Evolutionary conservation across 2,329 filamentous ascomycete genomes (phyloP), one percentile per base, ranked within the genome.

Genomic region (Raffaelea albimanens): DNA sequence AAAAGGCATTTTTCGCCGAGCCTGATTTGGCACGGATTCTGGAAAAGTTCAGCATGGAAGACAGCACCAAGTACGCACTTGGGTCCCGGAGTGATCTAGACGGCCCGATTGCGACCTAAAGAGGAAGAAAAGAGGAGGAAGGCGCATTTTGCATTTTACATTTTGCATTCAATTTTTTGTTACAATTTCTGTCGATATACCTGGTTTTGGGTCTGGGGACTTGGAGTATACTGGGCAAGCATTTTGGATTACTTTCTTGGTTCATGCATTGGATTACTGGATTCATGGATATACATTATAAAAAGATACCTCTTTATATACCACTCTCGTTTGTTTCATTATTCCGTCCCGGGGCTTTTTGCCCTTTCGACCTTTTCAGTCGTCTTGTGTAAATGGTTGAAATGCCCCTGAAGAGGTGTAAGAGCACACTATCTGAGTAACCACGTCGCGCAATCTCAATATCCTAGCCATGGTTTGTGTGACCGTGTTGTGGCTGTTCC

Each of bases 401-500:
- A n/a, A n/a, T n/a, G n/a, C n/a, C n/a, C n/a, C n/a, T n/a, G n/a
- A n/a, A n/a, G n/a, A n/a, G n/a, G n/a, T n/a, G n/a, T n/a, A n/a
- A n/a, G n/a, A n/a, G n/a, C n/a, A n/a, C n/a, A n/a, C n/a, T n/a
- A n/a, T n/a, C n/a, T n/a, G n/a, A n/a, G n/a, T n/a, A n/a, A n/a
- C n/a, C n/a, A n/a, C n/a, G n/a, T n/a, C n/a, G n/a, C n/a, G n/a
- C n/a, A n/a, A n/a, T n/a, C n/a, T n/a, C n/a, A n/a, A n/a, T n/a
- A n/a, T n/a, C n/a, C n/a, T n/a, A n/a, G n/a, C n/a, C n/a, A n/a
- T n/a, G n/a, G n/a, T n/a, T n/a, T n/a, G n/a, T n/a, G n/a, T n/a
- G n/a, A n/a, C n/a, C n/a, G 19, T 29, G 10, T 29, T 3, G 49
- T 53, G 19, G 57, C 60, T 1, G 46, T 50, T 4, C 76, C 83